Evolutionary conservation across 441 rosid genomes (phyloP), one percentile per base, ranked within the genome.

Genomic region (Macaranga tanarius): DNA sequence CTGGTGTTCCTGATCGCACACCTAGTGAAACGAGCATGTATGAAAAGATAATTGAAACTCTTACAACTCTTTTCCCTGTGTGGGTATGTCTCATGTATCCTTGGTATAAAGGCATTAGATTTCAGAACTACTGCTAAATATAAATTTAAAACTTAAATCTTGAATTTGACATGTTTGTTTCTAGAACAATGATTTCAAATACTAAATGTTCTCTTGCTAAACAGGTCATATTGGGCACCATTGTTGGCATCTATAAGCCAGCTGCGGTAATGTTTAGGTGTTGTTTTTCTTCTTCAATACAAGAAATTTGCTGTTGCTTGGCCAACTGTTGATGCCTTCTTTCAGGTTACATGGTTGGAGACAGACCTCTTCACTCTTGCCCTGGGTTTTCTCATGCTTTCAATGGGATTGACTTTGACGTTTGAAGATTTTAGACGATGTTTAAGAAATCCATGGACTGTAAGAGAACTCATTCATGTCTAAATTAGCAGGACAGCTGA

Each of bases 331-430:
- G 73, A 59, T 68, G 42, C 56, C 67, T 60, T 77, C 62, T 23
- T 72, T 62, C 81, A 92, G 99, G 97, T 94, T 65, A 90, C 97
- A 54, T 94, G 99, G 97, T 79, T 94, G 74, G 88, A 90, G 82
- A 94, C 94, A 19, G 97, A 94, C 73, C 89, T 90, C 31, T 94
- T 92, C 83, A 94, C 99, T 55, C 57, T 88, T 64, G 93, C 91
- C 74, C 82, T 94, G 64, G 99, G 97, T 58, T 92, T 95, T 78
- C 99, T 95, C 67, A 92, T 92, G 99, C 97, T 92, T 62, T 92
- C 99, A 60, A 94, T 94, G 99, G 99, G 97, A 65, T 84, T 94
- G 81, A 94, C 97, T 45, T 79, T 92, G 85, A 94, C 89, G 1
- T 94, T 94, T 75, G 95, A 92, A 66, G 95, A 94, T 80, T 94